A percentile compares a stretch with the other conserved stretches of the same genome.
Evolutionary conservation across 2,329 filamentous ascomycete genomes (phyloP).

Genomic region (Cordyceps fumosorosea): DNA sequence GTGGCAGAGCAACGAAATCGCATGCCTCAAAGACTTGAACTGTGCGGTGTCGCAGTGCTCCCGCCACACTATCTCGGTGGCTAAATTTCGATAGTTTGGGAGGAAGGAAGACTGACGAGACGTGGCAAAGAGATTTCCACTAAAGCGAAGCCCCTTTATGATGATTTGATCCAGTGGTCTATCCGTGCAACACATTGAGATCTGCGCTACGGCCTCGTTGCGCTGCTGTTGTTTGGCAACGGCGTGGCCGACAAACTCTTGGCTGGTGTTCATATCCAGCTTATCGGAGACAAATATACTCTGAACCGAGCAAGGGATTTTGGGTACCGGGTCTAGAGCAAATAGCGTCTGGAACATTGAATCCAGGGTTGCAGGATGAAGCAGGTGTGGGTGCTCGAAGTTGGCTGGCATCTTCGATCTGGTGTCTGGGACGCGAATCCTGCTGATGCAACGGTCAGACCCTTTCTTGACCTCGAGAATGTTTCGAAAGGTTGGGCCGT

Average conservation of each 20-base stretch:
- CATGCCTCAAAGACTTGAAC: conserved; percentile 17
- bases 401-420: conserved; percentile 44
- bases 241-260: conserved; percentile 36
- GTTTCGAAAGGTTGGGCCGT: conserved; percentile 45
- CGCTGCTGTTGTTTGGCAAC: conserved; percentile 29
- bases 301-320: conserved; percentile 42
- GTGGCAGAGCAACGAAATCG: conserved; percentile 30
- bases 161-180: conserved; percentile 31
- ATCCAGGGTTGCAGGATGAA: conserved; percentile 54
- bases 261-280: conserved; percentile 26
- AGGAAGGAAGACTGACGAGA: conserved; percentile 32
- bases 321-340: conserved; percentile 36
- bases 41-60: conserved; percentile 27
- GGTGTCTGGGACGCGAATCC: conserved; percentile 41
- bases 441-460: conserved; percentile 28
- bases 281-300: conserved; percentile 40
- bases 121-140: conserved; percentile 26
- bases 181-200: conserved; percentile 35
- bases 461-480: conserved; percentile 30
- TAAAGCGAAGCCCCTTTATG: conserved; percentile 40
- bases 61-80: conserved; percentile 43
- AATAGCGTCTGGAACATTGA: conserved; percentile 49
- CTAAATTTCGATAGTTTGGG: conserved; percentile 42
- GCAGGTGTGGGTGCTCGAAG: conserved; percentile 47
- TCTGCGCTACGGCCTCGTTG: conserved; percentile 34